These are phyloP conservation scores for Pichia sp. DNA, from an alignment of 1,139 yeast species.

Conservation along the genomic window DNA sequence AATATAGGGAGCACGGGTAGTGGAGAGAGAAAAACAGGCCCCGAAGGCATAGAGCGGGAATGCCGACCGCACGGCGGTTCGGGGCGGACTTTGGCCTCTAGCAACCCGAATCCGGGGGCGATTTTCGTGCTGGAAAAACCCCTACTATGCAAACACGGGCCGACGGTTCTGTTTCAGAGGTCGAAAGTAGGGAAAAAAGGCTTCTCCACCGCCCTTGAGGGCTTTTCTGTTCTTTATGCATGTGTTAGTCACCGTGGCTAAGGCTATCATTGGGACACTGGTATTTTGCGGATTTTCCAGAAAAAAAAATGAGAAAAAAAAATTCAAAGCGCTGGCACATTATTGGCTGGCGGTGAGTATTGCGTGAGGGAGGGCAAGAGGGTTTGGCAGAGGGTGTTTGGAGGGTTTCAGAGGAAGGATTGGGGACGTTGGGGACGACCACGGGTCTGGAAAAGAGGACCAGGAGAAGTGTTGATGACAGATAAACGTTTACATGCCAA, in stretches of 20 bases:
- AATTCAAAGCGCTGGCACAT: not conserved
- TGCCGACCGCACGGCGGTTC: not conserved
- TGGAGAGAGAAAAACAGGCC: not conserved
- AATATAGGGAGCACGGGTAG: not conserved
- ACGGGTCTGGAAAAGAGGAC: not conserved
- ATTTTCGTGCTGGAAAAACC: not conserved
- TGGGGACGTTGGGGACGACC: not conserved
- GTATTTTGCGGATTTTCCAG: not conserved
- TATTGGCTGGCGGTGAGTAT: not conserved
- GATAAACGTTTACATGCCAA: not conserved
- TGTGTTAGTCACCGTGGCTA: not conserved
- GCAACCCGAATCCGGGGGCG: not conserved
- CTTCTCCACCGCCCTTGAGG: not conserved
- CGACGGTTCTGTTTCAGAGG: not conserved
- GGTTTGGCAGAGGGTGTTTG: not conserved
- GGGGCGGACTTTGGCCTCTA: not conserved
- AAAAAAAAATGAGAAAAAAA: not conserved
- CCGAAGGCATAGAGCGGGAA: not conserved
- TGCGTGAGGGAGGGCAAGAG: not conserved
- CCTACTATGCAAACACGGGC: not conserved
- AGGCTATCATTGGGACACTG: not conserved
- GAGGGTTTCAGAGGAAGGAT: not conserved
- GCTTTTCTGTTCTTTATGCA: not conserved
- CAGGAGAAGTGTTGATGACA: conserved; percentile 4
- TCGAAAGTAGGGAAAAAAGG: not conserved